These are phyloP conservation scores for Lunasporangiospora selenospora DNA, from an alignment of 192 early-diverging fungal species.

Conservation along the genomic window DNA sequence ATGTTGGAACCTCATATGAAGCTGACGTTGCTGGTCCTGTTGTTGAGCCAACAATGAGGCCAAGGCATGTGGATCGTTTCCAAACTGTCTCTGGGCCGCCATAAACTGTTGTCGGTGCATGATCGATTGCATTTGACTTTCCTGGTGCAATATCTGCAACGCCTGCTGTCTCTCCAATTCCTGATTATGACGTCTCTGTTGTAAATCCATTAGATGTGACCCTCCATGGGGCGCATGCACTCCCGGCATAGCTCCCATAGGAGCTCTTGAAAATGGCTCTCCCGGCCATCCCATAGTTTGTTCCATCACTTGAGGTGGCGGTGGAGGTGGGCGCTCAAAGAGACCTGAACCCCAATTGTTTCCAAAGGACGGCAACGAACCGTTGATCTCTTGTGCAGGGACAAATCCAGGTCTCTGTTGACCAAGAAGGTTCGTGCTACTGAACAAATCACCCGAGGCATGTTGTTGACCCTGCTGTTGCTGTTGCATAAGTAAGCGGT, in stretches of 20 bases:
- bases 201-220: slow-evolving; percentile 23
- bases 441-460: slow-evolving; percentile 34
- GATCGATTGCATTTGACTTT: slow-evolving; percentile 41
- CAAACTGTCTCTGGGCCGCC: slow-evolving; percentile 41
- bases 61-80: slow-evolving; percentile 42
- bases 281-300: slow-evolving; percentile 18
- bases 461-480: slow-evolving; percentile 29
- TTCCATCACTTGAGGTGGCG: slow-evolving; percentile 6
- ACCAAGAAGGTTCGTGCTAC: slow-evolving; percentile 26
- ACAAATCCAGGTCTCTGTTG: slow-evolving; percentile 21
- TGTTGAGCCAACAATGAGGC: slow-evolving; percentile 25
- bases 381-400: slow-evolving; percentile 7
- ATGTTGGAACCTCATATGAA: slow-evolving; percentile 43
- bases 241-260: slow-evolving; percentile 15
- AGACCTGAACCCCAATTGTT: slow-evolving; percentile 19
- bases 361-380: slow-evolving; percentile 4
- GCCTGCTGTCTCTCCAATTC: slow-evolving; percentile 52
- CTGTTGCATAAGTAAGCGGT: slow-evolving; percentile 38
- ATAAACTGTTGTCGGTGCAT: slow-evolving; percentile 49
- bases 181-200: slow-evolving; percentile 39
- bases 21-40: slow-evolving; percentile 39
- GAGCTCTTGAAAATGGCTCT: slow-evolving; percentile 28
- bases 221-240: slow-evolving; percentile 31
- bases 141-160: slow-evolving; percentile 35
- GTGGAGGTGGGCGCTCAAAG: slow-evolving; percentile 11